phyloP scores from a whole-genome alignment of 2,329 filamentous ascomycete genomes.

The Fulvia fulva region DNA sequence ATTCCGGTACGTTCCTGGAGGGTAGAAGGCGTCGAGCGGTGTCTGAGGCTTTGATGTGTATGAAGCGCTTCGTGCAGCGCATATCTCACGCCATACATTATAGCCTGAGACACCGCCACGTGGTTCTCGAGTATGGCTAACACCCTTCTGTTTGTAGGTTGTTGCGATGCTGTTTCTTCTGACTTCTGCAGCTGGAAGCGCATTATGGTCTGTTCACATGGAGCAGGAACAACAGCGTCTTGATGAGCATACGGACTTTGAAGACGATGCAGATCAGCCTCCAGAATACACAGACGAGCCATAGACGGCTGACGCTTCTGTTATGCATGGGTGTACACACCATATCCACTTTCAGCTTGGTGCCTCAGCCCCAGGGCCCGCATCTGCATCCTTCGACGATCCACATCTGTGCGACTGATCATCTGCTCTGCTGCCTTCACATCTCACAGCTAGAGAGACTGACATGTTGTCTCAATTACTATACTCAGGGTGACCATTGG shows the following conservation, averaged over 20 bases:
- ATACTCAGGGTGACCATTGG: background rate
- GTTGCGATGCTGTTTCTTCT: slow-evolving; percentile 93
- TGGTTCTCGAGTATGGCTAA: too few relatives aligned
- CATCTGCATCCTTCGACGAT: background rate
- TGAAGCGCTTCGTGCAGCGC: too few relatives aligned
- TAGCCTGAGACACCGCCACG: too few relatives aligned
- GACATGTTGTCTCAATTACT: background rate
- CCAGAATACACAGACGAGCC: slow-evolving; percentile 32
- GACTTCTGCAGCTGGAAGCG: slow-evolving; percentile 78
- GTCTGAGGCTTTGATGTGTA: too few relatives aligned
- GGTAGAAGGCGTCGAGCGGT: too few relatives aligned
- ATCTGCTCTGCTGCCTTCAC: background rate
- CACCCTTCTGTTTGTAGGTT: too few relatives aligned
- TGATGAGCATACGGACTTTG: background rate
- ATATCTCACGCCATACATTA: too few relatives aligned
- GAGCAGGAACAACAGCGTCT: slow-evolving; percentile 52
- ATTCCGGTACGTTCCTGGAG: too few relatives aligned
- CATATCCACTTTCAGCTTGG: background rate
- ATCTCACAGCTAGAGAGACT: background rate
- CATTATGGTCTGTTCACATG: slow-evolving; percentile 77
- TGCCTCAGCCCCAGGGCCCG: background rate
- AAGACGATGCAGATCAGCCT: slow-evolving; percentile 22
- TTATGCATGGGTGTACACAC: background rate
- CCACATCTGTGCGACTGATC: slow-evolving; percentile 1
- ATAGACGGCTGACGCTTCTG: slow-evolving; percentile 8